Conservation (phyloP, 495 filamentous ascomycete species). For the Annulohypoxylon maeteangense region DNA sequence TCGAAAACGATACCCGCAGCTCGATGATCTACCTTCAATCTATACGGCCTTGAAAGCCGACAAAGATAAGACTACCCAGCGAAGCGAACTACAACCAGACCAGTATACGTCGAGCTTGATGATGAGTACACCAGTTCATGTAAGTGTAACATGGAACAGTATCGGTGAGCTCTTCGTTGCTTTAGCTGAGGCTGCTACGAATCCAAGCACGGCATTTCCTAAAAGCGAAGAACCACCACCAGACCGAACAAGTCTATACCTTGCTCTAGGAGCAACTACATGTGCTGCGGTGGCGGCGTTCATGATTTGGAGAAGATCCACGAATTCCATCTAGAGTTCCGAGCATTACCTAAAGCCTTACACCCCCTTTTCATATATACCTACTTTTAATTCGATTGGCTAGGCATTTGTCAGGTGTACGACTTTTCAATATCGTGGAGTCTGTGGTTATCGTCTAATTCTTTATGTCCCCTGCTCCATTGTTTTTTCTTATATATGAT, state of each 20-base stretch:
- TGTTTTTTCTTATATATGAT: slow-evolving; percentile 30
- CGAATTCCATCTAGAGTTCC: slow-evolving; percentile 47
- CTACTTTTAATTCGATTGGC: slow-evolving; percentile 22
- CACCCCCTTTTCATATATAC: slow-evolving; percentile 9
- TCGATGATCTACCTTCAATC: slow-evolving; percentile 87
- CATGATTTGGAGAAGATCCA: slow-evolving; percentile 71
- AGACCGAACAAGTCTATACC: slow-evolving; percentile 84
- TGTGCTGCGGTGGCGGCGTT: slow-evolving; percentile 84
- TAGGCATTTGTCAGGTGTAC: slow-evolving; percentile 26
- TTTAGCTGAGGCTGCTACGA: slow-evolving; percentile 87
- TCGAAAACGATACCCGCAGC: slow-evolving; percentile 76
- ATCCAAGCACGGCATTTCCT: slow-evolving; percentile 87
- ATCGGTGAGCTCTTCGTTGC: slow-evolving; percentile 91
- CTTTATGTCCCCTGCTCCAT: slow-evolving; percentile 13
- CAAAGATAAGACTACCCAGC: slow-evolving; percentile 90
- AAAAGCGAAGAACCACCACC: slow-evolving; percentile 83
- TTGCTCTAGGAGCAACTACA: slow-evolving; percentile 82
- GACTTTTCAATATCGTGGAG: slow-evolving; percentile 10
- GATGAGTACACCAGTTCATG: slow-evolving; percentile 90
- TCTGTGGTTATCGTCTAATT: slow-evolving; percentile 21
- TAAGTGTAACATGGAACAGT: slow-evolving; percentile 89
- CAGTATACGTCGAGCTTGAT: slow-evolving; percentile 83
- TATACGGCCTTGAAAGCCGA: slow-evolving; percentile 96
- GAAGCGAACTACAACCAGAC: slow-evolving; percentile 90
- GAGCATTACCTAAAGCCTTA: not conserved